These are phyloP conservation scores for Syncephalastrum monosporum DNA, from an alignment of 371 early-diverging fungal species.

Conservation along the genomic window DNA sequence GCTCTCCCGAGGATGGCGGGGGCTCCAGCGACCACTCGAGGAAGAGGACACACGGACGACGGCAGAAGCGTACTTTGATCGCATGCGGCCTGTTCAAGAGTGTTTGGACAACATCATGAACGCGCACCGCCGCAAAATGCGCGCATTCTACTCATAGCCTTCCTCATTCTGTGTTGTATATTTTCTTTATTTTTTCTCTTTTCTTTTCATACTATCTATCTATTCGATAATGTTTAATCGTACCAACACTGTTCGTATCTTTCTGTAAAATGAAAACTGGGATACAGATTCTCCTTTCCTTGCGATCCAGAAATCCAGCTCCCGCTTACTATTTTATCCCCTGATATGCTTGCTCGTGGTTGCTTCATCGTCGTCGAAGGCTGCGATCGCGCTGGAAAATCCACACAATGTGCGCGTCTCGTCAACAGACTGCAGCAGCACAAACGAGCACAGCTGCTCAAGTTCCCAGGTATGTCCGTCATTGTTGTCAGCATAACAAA, in stretches of 20 bases:
- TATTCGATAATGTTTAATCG: no score
- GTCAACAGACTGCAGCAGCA: slow-evolving; percentile 58
- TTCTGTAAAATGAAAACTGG: no score
- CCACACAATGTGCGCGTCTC: slow-evolving; percentile 82
- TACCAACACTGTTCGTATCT: no score
- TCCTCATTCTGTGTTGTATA: no score
- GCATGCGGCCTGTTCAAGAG: slow-evolving; percentile 7
- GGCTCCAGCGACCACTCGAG: slow-evolving; percentile 1
- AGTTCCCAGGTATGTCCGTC: slow-evolving; percentile 70
- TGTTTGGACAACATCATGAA: not conserved
- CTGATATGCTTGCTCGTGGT: slow-evolving; percentile 58
- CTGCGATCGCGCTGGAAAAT: slow-evolving; percentile 95
- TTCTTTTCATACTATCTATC: no score
- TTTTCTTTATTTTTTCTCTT: no score
- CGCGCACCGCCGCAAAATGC: no score
- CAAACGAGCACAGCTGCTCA: slow-evolving; percentile 48
- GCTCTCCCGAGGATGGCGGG: slow-evolving; percentile 12
- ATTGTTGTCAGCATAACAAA: not conserved
- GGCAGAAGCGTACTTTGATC: not conserved
- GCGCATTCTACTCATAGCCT: no score
- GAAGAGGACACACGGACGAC: not conserved
- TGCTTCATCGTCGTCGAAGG: slow-evolving; percentile 97
- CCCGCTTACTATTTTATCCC: not conserved
- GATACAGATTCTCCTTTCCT: no score
- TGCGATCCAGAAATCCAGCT: no score